A percentile compares a stretch with the other conserved stretches of the same genome.
phyloP scores from a whole-genome alignment of 306 rosid species.

The Bauhinia variegata region DNA sequence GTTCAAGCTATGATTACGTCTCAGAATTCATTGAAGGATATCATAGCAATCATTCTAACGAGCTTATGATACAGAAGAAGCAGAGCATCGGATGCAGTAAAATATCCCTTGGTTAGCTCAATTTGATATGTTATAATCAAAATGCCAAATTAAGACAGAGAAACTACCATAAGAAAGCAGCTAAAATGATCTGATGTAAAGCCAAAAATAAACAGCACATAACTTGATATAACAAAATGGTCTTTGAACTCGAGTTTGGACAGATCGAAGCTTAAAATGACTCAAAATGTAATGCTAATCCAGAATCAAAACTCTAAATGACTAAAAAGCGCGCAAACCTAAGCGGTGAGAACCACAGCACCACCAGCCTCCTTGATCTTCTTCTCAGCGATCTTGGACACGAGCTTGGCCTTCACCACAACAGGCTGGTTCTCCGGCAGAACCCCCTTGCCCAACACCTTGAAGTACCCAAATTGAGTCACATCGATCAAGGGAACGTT shows the following conservation, averaged over 20 bases:
- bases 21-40: too few relatives aligned
- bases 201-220: too few relatives aligned
- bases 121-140: too few relatives aligned
- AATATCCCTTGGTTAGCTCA: too few relatives aligned
- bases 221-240: too few relatives aligned
- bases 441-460: constrained; percentile 77
- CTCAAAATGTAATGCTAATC: neutral
- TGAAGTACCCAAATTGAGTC: constrained; percentile 66
- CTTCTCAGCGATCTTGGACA: constrained; percentile 81
- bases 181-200: too few relatives aligned
- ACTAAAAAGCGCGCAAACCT: constrained; percentile 37
- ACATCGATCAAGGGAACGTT: constrained; percentile 67
- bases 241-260: constrained; percentile 16
- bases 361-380: constrained; percentile 95
- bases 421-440: constrained; percentile 63
- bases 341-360: constrained; percentile 80
- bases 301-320: constrained; percentile 1
- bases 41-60: too few relatives aligned
- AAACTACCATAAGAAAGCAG: too few relatives aligned
- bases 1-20: too few relatives aligned
- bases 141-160: too few relatives aligned
- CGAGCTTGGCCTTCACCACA: constrained; percentile 81
- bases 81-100: too few relatives aligned
- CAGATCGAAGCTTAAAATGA: neutral
- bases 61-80: too few relatives aligned